Conservation (phyloP, 768 basidiomycete species). For the Amanita subjunquillea region DNA sequence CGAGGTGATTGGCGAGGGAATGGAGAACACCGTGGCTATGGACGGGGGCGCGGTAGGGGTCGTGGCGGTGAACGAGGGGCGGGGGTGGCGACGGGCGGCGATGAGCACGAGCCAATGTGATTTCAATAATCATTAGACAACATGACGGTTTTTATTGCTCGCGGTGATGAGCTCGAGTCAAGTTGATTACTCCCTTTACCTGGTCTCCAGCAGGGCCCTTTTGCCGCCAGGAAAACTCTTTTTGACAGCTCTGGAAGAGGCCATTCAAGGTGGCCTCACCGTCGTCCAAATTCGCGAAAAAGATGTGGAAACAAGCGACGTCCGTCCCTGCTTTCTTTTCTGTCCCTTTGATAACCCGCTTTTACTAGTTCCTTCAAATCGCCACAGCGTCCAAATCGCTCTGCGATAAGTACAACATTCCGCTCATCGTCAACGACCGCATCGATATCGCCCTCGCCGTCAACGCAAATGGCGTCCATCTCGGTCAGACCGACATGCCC, state of each 20-base stretch:
- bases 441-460: constrained; percentile 81
- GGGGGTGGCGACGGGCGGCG: not conserved
- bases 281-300: constrained; percentile 90
- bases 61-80: not conserved
- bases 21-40: constrained; percentile 3
- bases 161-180: too few species aligned
- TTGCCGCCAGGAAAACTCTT: constrained; percentile 68
- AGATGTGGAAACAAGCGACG: constrained; percentile 68
- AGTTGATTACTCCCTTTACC: constrained; percentile 67
- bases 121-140: too few species aligned
- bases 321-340: constrained; percentile 19
- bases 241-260: constrained; percentile 64
- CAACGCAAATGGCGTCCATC: constrained; percentile 70
- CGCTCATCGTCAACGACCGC: constrained; percentile 81
- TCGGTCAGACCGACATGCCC: constrained; percentile 86
- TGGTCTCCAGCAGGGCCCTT: constrained; percentile 76
- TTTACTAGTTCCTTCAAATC: constrained; percentile 61
- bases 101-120: not conserved
- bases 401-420: constrained; percentile 69
- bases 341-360: not conserved
- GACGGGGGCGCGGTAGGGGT: constrained; percentile 1
- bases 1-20: constrained; percentile 11
- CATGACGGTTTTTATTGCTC: constrained; percentile 7
- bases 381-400: constrained; percentile 60
- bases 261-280: constrained; percentile 80